Percentiles rank a stretch among this genome's conserved stretches.
phyloP scores from a whole-genome alignment of 371 early-diverging fungal genomes.

The Rhizoclosmatium hyalinum region DNA sequence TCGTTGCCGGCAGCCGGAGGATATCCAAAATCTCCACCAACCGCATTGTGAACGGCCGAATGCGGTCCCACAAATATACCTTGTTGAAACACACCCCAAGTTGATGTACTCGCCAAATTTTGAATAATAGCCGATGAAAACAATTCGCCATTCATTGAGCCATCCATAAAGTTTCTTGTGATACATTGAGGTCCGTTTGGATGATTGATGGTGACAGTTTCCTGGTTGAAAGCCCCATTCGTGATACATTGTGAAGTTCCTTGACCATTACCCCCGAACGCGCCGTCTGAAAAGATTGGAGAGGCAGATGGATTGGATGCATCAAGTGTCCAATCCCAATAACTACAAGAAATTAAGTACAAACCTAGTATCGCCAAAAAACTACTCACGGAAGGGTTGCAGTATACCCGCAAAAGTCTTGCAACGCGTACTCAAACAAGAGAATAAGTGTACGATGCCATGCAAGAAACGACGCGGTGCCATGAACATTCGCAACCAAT shows the following conservation, averaged over 20 bases:
- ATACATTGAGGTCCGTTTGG: neutral
- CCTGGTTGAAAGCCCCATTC: conserved; percentile 16
- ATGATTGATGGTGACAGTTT: conserved; percentile 6
- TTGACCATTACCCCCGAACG: conserved; percentile 34
- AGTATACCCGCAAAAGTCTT: conserved; percentile 22
- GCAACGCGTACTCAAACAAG: conserved; percentile 29
- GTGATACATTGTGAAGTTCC: conserved; percentile 12
- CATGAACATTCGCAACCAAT: conserved; percentile 10
- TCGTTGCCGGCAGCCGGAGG: conserved; percentile 44
- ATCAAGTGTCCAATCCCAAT: conserved; percentile 45
- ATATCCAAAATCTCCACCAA: conserved; percentile 42
- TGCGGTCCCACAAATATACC: conserved; percentile 30
- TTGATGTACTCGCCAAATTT: neutral
- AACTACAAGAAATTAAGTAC: conserved; percentile 18
- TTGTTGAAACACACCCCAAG: neutral
- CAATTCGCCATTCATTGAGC: neutral
- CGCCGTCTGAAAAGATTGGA: conserved; percentile 17
- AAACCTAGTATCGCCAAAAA: neutral
- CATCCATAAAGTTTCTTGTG: conserved; percentile 4
- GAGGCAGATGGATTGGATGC: conserved; percentile 30
- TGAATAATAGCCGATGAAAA: neutral
- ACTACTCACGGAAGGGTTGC: conserved; percentile 10
- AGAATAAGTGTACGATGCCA: conserved; percentile 28
- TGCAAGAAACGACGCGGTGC: conserved; percentile 24
- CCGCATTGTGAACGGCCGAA: conserved; percentile 34